Evolutionary conservation across 768 basidiomycete species (phyloP).

Genomic region (Serpula lacrymans): DNA sequence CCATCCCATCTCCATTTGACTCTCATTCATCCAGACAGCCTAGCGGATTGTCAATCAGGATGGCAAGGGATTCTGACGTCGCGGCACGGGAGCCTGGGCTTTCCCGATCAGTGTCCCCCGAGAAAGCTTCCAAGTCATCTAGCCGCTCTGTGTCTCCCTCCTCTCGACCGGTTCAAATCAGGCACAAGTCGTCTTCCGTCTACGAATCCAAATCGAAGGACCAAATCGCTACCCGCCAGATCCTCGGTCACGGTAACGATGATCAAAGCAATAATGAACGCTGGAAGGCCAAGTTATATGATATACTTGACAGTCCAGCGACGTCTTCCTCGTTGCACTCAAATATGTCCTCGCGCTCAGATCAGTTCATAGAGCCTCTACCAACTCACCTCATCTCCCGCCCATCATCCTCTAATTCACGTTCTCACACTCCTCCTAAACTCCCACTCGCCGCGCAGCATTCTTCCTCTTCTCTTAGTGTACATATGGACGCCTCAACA

Average conservation of each 20-base stretch:
- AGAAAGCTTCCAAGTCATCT: conserved; percentile 25
- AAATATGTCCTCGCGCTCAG: conserved; percentile 31
- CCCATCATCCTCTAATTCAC: conserved; percentile 15
- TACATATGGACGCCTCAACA: conserved; percentile 16
- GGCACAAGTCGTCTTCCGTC: conserved; percentile 1
- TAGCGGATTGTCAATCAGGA: conserved; percentile 17
- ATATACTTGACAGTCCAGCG: conserved; percentile 42
- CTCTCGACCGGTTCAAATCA: conserved; percentile 7
- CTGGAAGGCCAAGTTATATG: conserved; percentile 35
- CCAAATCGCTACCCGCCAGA: conserved; percentile 18
- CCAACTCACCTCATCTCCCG: conserved; percentile 21
- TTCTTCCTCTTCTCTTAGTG: conserved; percentile 13
- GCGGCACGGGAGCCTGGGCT: conserved; percentile 17
- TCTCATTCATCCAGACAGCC: conserved; percentile 23
- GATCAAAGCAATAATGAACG: conserved; percentile 30
- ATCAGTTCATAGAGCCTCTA: conserved; percentile 17
- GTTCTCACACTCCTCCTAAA: conserved; percentile 3
- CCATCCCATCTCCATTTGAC: conserved; percentile 28
- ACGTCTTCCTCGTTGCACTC: conserved; percentile 43
- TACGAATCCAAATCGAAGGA: conserved; percentile 20
- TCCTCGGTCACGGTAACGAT: conserved; percentile 18
- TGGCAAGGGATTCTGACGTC: conserved; percentile 24
- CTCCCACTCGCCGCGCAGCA: conserved; percentile 12
- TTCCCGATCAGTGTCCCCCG: conserved; percentile 23
- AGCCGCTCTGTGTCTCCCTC: conserved; percentile 25